Evolutionary conservation across 495 filamentous ascomycete species (phyloP), one percentile per base, ranked within the genome.

Genomic region (Filosporella fistucella): DNA sequence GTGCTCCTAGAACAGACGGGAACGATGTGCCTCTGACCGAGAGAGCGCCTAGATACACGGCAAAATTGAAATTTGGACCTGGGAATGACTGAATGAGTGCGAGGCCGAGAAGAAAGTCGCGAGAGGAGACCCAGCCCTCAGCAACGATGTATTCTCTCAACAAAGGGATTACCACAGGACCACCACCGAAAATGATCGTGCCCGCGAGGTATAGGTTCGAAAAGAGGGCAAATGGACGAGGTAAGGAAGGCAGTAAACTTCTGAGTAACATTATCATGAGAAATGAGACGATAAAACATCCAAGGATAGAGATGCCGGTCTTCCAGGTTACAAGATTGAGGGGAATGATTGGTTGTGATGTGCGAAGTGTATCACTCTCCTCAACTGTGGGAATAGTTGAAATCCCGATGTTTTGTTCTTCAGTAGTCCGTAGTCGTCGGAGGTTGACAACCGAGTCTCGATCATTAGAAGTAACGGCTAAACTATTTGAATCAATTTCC

Each of bases 51-150:
- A 91, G 72, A 55, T 84, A 91, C 9, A 91, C 85, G 1, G 82
- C 85, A 58, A 93, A 90, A 62, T 91, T 93, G 75, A 91, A 90
- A 62, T 93, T 91, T 0, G 88, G 88, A 0, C 88, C 88, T 0
- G 87, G 87, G 55, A 91, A 89, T 1, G 86, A 78, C 60, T 93
- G 87, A 48, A 87, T 88, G 45, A 91, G 68, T 10, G 87, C 88
- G 0, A 93, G 76, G 14, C 88, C 88, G 50, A 93, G 78, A 22
- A 91, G 74, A 60, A 93, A 91, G 64, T 93, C 84, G 5, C 88
- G 75, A 1, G 83, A 68, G 4, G 77, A 78, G 10, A 91, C 86
- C 87, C 86, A 93, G 20, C 49, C 49, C 41, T 45, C 42, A 34
- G 84, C 83, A 7, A 91, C 87, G 36, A 91, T 78, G 64, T 91